These are phyloP conservation scores for Micractinium conductrix DNA, from an alignment of 139 green algal genomes.

Conservation along the genomic window DNA sequence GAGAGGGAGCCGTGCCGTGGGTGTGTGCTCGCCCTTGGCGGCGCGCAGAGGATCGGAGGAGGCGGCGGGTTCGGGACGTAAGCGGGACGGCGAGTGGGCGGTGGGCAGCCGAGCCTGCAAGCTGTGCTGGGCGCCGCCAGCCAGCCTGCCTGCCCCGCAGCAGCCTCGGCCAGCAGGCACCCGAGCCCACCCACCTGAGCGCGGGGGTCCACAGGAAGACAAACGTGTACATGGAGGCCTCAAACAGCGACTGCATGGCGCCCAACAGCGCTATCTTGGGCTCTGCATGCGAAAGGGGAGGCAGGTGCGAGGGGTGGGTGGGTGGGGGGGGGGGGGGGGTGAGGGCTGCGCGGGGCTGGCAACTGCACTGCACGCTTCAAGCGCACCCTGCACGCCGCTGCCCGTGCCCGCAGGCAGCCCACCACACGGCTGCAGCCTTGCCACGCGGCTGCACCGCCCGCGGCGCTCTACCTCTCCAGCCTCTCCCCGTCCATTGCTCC, in stretches of 20 bases:
- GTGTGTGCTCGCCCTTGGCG: no score
- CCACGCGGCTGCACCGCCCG: no score
- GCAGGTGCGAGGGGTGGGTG: background rate
- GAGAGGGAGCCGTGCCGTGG: background rate
- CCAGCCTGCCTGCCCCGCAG: background rate
- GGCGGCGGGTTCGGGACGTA: background rate
- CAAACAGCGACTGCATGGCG: conserved; percentile 89
- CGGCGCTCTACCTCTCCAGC: no score
- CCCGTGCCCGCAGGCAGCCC: background rate
- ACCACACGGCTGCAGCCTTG: background rate
- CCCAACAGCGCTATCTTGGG: conserved; percentile 74
- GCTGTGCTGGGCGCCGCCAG: no score
- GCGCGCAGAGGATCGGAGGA: background rate
- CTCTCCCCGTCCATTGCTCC: background rate
- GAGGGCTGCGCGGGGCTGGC: background rate
- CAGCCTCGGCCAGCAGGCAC: background rate
- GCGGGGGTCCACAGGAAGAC: conserved; percentile 98
- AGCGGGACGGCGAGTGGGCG: background rate
- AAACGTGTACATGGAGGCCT: conserved; percentile 98
- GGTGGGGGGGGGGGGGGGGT: background rate
- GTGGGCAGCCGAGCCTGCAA: background rate
- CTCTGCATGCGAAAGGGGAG: conserved; percentile 52
- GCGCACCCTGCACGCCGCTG: background rate
- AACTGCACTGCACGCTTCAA: background rate
- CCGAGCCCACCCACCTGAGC: conserved; percentile 48